phyloP scores from a whole-genome alignment of 129 eudicot species.

The Lactuca saligna region DNA sequence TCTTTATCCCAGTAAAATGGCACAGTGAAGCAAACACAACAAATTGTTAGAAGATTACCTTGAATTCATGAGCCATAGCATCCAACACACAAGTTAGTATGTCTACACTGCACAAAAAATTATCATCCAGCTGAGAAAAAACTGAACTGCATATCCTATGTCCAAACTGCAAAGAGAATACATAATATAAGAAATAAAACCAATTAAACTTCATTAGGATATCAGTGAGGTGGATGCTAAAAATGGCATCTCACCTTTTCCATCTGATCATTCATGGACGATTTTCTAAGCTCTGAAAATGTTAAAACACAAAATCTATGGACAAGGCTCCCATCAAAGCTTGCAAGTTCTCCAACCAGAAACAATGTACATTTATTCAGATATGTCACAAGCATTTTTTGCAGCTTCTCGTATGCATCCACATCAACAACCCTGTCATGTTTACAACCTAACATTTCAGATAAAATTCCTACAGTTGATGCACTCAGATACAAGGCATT shows the following conservation, averaged over 20 bases:
- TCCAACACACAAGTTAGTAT: conserved; percentile 48
- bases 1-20: neutral
- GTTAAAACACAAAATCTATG: conserved; percentile 38
- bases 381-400: conserved; percentile 48
- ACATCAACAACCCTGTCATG: conserved; percentile 55
- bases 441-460: conserved; percentile 10
- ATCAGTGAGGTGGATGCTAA: neutral
- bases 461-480: neutral
- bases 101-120: conserved; percentile 22
- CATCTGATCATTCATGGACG: conserved; percentile 51
- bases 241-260: conserved; percentile 47
- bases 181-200: neutral
- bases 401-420: conserved; percentile 55
- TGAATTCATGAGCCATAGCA: conserved; percentile 48
- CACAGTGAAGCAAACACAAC: neutral
- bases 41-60: conserved; percentile 42
- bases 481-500: neutral
- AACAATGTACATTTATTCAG: conserved; percentile 46
- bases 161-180: conserved; percentile 49
- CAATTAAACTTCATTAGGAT: neutral
- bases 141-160: conserved; percentile 55
- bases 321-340: conserved; percentile 40
- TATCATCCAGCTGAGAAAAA: conserved; percentile 46
- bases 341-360: conserved; percentile 49
- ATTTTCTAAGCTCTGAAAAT: conserved; percentile 48